Evolutionary conservation across 306 rosid species (phyloP).

Genomic region (Cucumis cinereus): DNA sequence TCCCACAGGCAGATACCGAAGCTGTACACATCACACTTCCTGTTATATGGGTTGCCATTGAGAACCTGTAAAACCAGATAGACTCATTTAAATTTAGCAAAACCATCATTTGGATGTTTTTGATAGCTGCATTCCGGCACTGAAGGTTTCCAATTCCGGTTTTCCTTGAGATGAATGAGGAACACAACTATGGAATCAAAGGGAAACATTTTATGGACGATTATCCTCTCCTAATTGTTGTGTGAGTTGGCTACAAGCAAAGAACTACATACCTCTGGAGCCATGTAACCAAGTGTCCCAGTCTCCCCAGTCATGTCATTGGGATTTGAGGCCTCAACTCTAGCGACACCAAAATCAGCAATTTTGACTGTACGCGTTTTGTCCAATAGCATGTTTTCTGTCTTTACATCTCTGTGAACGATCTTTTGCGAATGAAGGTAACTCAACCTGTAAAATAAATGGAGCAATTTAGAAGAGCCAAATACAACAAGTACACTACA

Average conservation of each 20-base stretch:
- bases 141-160: not conserved
- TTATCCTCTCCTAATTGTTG: not conserved
- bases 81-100: not conserved
- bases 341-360: conserved; percentile 98
- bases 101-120: not conserved
- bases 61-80: conserved; percentile 49
- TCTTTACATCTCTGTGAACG: conserved; percentile 96
- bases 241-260: not conserved
- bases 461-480: conserved; percentile 11
- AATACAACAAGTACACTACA: not conserved
- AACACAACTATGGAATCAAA: not conserved
- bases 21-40: conserved; percentile 96
- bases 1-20: conserved; percentile 97
- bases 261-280: conserved; percentile 71
- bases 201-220: not conserved
- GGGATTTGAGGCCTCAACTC: conserved; percentile 98
- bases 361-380: conserved; percentile 78
- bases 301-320: conserved; percentile 99
- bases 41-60: conserved; percentile 91
- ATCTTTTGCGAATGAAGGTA: conserved; percentile 94
- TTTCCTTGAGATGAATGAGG: not conserved
- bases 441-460: conserved; percentile 53
- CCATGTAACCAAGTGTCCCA: conserved; percentile 99
- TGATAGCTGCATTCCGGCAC: not conserved
- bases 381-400: conserved; percentile 92